Base-by-base conservation (phyloP, 306 rosid genomes). In the Glycyrrhiza uralensis region DNA sequence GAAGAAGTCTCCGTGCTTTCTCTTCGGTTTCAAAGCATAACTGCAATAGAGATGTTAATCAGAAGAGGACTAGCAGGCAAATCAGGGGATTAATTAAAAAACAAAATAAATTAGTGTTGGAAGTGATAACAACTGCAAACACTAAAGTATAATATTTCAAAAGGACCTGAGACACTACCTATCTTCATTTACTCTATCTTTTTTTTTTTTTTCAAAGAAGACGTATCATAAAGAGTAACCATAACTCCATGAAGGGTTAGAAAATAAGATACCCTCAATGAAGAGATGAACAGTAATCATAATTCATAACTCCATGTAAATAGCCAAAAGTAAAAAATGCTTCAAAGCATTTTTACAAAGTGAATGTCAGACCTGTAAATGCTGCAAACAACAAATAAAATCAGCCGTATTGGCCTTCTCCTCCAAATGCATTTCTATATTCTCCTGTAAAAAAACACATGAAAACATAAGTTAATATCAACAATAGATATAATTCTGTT, bases 351-450 rank as follows among this genome's bases (percentile, higher is more conserved):
- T 1, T 19, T 28, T 39, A 13, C 8, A 64, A 64, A 42, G 71
- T 29, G 69, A 38, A 66, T 18, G 38, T 2, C 19, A 66, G 54
- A 94, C 98, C 98, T 94, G 98, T 82, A 94, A 83, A 88, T 94
- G 87, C 79, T 94, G 96, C 87, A 94, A 76, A 82, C 99, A 94
- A 89, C 97, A 94, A 72, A 94, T 97, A 72, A 82, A 72, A 89
- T 91, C 99, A 36, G 85, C 95, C 4, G 29, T 46, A 74, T 68
- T 83, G 28, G 69, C 66, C 83, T 91, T 87, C 81, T 87, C 94
- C 80, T 87, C 84, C 84, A 89, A 69, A 75, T 71, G 89, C 1
- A 9, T 32, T 76, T 89, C 91, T 45, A 89, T 49, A 62, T 76
- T 76, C 41, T 86, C 97, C 99, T 94, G 85, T 61, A 58, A 76